phyloP scores from a whole-genome alignment of 116 monocot species.

The Thalassia testudinum region DNA sequence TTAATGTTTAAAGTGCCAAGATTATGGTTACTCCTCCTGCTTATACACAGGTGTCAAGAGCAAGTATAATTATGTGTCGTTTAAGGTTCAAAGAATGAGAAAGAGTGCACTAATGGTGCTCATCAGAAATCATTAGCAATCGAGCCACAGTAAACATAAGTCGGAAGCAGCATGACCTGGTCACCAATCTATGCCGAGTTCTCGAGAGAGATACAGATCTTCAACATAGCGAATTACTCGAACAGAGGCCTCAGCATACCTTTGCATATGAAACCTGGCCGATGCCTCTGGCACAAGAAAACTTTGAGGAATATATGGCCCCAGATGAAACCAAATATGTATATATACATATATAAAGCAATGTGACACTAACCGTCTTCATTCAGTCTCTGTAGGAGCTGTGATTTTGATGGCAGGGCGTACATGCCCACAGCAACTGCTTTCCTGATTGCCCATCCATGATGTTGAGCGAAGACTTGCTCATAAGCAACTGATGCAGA shows the following conservation, averaged over 20 bases:
- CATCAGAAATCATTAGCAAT: too few species aligned
- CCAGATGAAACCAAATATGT: not conserved
- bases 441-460: constrained; percentile 76
- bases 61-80: too few species aligned
- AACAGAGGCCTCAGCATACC: constrained; percentile 28
- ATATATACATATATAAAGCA: not conserved
- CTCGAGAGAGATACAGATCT: constrained; percentile 36
- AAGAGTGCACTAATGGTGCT: too few species aligned
- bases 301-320: not conserved
- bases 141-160: too few species aligned
- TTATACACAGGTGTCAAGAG: too few species aligned
- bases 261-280: constrained; percentile 67
- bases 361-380: constrained; percentile 52
- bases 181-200: constrained; percentile 84
- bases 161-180: not conserved
- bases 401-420: constrained; percentile 65
- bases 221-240: constrained; percentile 57
- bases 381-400: constrained; percentile 71
- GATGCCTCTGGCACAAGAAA: constrained; percentile 33
- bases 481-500: constrained; percentile 70
- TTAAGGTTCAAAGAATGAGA: too few species aligned
- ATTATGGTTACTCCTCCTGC: too few species aligned
- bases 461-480: constrained; percentile 81
- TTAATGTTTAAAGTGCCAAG: too few species aligned
- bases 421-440: constrained; percentile 77